Conservation (phyloP, 1,284 basidiomycete genomes). For the Ustilago xerochloae region DNA sequence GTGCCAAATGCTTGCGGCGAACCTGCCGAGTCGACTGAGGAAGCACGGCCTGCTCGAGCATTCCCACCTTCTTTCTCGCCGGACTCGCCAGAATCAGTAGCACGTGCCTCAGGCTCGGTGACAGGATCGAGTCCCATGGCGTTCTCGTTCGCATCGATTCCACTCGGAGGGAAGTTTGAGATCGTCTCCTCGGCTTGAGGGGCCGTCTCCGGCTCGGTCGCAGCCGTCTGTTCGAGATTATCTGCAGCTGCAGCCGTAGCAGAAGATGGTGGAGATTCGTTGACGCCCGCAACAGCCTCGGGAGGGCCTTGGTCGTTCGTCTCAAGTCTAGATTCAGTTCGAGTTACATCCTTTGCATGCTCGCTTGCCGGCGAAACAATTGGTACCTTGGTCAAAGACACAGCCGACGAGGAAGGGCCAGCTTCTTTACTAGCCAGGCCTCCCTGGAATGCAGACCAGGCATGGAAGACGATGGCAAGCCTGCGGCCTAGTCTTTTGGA, state of each 20-base stretch:
- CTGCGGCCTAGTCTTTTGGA: no score
- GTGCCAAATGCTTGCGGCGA: conserved; percentile 30
- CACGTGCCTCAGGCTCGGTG: background rate
- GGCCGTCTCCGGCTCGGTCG: background rate
- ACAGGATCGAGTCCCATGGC: background rate
- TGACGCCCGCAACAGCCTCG: background rate
- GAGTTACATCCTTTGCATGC: background rate
- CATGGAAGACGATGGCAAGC: conserved; percentile 1
- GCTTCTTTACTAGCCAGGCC: no score
- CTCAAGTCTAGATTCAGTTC: no score
- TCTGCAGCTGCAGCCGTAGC: background rate
- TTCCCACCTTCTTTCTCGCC: background rate
- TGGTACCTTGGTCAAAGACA: no score
- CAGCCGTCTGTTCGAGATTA: background rate
- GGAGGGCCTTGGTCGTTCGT: background rate
- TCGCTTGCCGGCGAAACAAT: no score
- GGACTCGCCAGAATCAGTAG: background rate
- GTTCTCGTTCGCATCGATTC: background rate
- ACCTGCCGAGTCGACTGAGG: conserved; percentile 5
- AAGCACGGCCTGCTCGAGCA: background rate
- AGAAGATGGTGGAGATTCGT: background rate
- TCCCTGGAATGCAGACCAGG: background rate
- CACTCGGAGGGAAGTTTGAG: background rate
- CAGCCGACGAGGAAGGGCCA: no score
- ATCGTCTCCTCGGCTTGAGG: background rate